Evolutionary conservation across 768 basidiomycete genomes (phyloP), one percentile per base, ranked within the genome.

Genomic region (Amanita rimosa): DNA sequence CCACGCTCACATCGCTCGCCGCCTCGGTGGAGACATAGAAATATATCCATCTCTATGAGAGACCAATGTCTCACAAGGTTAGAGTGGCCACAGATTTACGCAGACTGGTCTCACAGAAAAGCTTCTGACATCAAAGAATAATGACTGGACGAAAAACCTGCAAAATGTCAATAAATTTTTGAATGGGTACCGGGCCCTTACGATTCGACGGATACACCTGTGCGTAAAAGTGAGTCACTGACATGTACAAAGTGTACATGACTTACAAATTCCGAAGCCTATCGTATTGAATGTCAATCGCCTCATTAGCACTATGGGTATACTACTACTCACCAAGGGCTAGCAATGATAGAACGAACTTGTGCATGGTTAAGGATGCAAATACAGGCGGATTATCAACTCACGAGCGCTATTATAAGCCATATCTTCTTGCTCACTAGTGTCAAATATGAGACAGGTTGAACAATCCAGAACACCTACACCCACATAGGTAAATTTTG

Each of bases 41-140:
- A 53, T 78, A 80, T 53, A 82, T 64, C 31, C 74, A 56, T 24
- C 56, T 59, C 80, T 83, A n/a, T n/a, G n/a, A n/a, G 9, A 24
- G n/a, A n/a, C n/a, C 19, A 14, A n/a, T n/a, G n/a, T n/a, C n/a
- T n/a, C n/a, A n/a, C n/a, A n/a, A n/a, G n/a, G 24, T 10, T 39
- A 27, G 38, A 10, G 22, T 37, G 6, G 43, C 40, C 13, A 26
- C 16, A 17, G n/a, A 24, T 21, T 3, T 26, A 6, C 6, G 26
- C 26, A 26, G 26, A 6, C 6, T 26, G 4, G 26, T 26, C 27
- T 27, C 27, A 27, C 27, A 9, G 8, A 9, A 27, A 27, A 27
- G 3, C 27, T 9, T 27, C 10, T 27, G 27, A 1, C 27, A 27
- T 8, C 4, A 27, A 9, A 5, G 27, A 24, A 24, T 24, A 24